Evolutionary conservation across 495 filamentous ascomycete species (phyloP), one percentile per base, ranked within the genome.

Genomic region (Jackrogersella minutella): DNA sequence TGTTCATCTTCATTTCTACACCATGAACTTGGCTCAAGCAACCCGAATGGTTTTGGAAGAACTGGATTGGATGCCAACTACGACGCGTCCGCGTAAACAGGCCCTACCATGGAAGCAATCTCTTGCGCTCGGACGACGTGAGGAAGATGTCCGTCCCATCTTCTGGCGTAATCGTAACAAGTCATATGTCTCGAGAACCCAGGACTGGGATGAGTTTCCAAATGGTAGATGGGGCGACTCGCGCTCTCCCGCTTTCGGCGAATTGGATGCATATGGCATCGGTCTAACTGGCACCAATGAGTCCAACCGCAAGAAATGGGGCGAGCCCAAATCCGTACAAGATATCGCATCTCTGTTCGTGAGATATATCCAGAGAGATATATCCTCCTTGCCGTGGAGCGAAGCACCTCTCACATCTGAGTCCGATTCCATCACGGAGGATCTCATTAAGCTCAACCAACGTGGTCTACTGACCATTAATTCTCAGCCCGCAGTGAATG

Each of bases 201-300:
- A 97, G 73, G 93, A 97, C 66, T 99, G 96, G 96, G 96, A 99
- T 68, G 96, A 99, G 73, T 99, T 97, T 71, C 96, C 96, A 41
- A 99, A 99, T 81, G 96, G 96, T 33, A 91, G 96, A 76, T 99
- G 96, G 96, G 96, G 96, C 76, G 96, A 99, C 77, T 92, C 93
- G 31, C 86, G 96, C 53, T 98, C 96, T 26, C 96, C 96, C 60
- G 96, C 96, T 17, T 99, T 97, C 66, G 96, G 96, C 71, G 93
- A 97, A 78, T 84, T 99, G 36, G 96, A 99, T 79, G 87, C 91
- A 26, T 99, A 99, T 73, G 95, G 94, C 14, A 90, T 98, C 65
- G 93, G 94, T 44, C 80, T 99, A 62, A 96, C 93, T 61, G 96
- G 96, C n/a, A 94, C 91, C 6, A 99, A 97, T 74, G 94, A 98